Evolutionary conservation across 1,139 yeast species (phyloP), one percentile per base, ranked within the genome.

Genomic region (Candida gigantensis): DNA sequence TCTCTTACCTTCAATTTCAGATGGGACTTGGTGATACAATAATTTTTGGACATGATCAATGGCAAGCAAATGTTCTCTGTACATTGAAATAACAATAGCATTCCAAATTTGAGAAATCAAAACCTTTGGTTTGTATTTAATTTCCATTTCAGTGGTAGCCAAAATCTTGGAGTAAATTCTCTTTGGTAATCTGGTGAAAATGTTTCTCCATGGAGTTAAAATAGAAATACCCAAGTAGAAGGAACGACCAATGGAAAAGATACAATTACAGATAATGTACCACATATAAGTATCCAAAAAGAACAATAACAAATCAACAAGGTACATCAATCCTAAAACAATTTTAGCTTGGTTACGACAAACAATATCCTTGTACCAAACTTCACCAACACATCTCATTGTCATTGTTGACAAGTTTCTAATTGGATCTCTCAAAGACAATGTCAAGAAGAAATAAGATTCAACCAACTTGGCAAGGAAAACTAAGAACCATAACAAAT

Each of bases 131-230:
- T 92, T 92, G 73, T 92, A 92, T 72, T 92, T 92, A 60, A 92
- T 88, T 71, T 92, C 98, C 97, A 92, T 92, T 64, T 92, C 98
- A 49, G 96, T 87, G 28, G 98, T 92, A 33, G 97, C 97, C 65
- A 92, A 79, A 50, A 92, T 81, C 80, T 92, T 92, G 41, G 97
- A 88, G 74, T 92, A 92, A 53, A 92, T 88, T 81, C 98, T 87
- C 81, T 92, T 92, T 63, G 98, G 98, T 60, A 92, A 76, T 67
- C 98, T 84, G 44, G 96, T 84, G 74, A 90, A 92, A 56, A 92
- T 90, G 64, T 92, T 92, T 81, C 97, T 85, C 98, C 98, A 92
- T 45, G 98, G 98, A 38, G 98, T 92, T 75, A 90, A 83, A 50
- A 92, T 90, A 36, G 97, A 92, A 56, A 92, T 89, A 84, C 98